Evolutionary conservation across 2,329 filamentous ascomycete species (phyloP), one percentile per base, ranked within the genome.

Genomic region (Ilyonectria mors-panacis): DNA sequence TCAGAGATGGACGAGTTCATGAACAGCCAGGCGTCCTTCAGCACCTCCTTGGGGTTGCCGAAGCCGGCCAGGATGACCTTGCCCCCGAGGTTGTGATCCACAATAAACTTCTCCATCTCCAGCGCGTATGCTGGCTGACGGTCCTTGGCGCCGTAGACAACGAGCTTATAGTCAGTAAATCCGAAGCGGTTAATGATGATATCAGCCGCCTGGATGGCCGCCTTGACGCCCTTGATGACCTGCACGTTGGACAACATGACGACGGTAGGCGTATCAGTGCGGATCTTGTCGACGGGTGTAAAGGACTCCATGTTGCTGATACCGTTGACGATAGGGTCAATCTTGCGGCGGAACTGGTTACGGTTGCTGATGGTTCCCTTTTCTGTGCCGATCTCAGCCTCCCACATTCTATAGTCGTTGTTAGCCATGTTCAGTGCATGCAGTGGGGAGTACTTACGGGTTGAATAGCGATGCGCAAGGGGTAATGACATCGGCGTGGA

Each of bases 1-100:
- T 72, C 70, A 0, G 70, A 72, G 37, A 71, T 72, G 6, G 69
- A 72, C 4, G 70, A 72, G 59, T 72, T 72, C 70, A 72, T 71
- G 12, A 72, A 72, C 15, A 72, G 55, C 70, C 70, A 72, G 3
- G 70, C 69, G n/a, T 72, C 70, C 44, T 72, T 66, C 2, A 72
- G 61, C 0, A 72, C 69, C 30, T 68, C 66, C 13, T 68, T 72
- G 6, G 70, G 70, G 33, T 71, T 61, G 8, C 70, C 70, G 21
- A 71, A 71, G 19, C 70, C 69, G 2, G 69, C 70, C 13, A 72
- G 58, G 17, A 72, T 19, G 33, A 70, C 69, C 33, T 62, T 72
- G 7, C 51, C 69, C 3, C 26, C 19, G 2, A 72, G 61, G 7
- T 59, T 57, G 15, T 59, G 57, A 15, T 72, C 70, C 3, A 59